phyloP scores from a whole-genome alignment of 805 yeast species.

The Yarrowia alimentaria region DNA sequence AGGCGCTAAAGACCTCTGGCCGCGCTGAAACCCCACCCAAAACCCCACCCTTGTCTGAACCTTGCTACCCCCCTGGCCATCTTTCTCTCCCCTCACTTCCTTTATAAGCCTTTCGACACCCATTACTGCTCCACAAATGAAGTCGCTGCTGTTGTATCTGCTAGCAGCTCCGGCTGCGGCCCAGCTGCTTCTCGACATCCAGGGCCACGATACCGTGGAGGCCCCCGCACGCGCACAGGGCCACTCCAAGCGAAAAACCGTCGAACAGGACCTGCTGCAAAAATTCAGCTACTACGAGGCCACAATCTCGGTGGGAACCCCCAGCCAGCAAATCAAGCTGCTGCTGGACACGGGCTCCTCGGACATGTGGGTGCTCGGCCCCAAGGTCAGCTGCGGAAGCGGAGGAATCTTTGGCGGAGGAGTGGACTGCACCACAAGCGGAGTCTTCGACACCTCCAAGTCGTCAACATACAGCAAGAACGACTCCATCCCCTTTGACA shows the following conservation, averaged over 20 bases:
- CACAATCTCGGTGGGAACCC: slow-evolving; percentile 52
- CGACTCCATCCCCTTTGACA: slow-evolving; percentile 40
- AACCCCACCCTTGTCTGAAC: too few relatives aligned
- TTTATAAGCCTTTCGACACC: too few relatives aligned
- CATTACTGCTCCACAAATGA: slow-evolving; percentile 1
- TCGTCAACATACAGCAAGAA: slow-evolving; percentile 16
- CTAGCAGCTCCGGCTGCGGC: slow-evolving; percentile 24
- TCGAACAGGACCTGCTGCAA: slow-evolving; percentile 21
- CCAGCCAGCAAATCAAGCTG: slow-evolving; percentile 51
- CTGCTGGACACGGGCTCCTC: slow-evolving; percentile 69
- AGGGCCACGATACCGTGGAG: slow-evolving; percentile 19
- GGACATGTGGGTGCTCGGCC: slow-evolving; percentile 55
- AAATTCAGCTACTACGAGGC: slow-evolving; percentile 29
- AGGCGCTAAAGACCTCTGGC: too few relatives aligned
- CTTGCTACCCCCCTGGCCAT: too few relatives aligned
- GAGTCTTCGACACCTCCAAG: slow-evolving; percentile 13
- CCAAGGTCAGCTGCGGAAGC: slow-evolving; percentile 12
- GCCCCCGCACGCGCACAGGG: not conserved
- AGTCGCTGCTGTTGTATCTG: slow-evolving; percentile 8
- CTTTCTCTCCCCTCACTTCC: too few relatives aligned
- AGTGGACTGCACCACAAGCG: slow-evolving; percentile 12
- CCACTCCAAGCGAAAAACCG: slow-evolving; percentile 3
- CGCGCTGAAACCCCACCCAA: too few relatives aligned
- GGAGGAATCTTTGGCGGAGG: slow-evolving; percentile 16
- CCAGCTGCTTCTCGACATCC: slow-evolving; percentile 21